Base-by-base conservation (phyloP, 805 yeast genomes). In the Lachancea meyersii region DNA sequence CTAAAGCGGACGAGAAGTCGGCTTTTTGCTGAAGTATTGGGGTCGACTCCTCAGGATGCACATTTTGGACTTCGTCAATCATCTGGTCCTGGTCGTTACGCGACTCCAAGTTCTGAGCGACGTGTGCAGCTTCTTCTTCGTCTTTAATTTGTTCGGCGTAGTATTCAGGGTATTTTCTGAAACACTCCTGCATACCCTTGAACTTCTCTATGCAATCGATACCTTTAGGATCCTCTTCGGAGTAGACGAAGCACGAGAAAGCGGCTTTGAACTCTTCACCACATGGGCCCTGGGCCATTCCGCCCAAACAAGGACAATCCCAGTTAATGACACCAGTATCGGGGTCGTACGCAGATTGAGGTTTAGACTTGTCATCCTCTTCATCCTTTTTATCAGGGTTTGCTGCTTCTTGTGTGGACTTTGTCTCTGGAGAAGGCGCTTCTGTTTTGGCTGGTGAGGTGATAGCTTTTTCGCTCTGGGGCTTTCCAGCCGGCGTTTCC, bases 261-360 rank as follows among this genome's bases (percentile, higher is more conserved):
- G 98, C 97, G 41, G 77, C 87, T 68, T 86, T 87, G 72, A 87
- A 87, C 68, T 88, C 95, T 55, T 81, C 89, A 45, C 98, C 98
- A 69, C 98, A 93, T 43, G 98, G 97, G 0, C 98, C 98, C 51
- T 89, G 75, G 24, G 98, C 97, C 97, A 93, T 87, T 32, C 98
- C 98, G 26, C 97, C 98, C 38, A 93, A 72, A 66, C 97, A 91
- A n/a, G 98, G 97, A 65, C 98, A 93, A 61, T 93, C 97, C 98
- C 98, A 93, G 77, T 93, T 91, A 68, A 93, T 93, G 63, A 91
- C 97, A 23, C 98, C 98, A 2, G 98, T 93, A 57, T 86, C 95
- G 23, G 97, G 97, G 69, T 91, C 79, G 67, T 79, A 91, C 3
- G 97, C 96, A 30, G 87, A 84, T 47, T 71, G 67, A 48, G 64